Evolutionary conservation across 1,139 yeast species (phyloP), one percentile per base, ranked within the genome.

Genomic region (Sugiyamaella grinbergsii): DNA sequence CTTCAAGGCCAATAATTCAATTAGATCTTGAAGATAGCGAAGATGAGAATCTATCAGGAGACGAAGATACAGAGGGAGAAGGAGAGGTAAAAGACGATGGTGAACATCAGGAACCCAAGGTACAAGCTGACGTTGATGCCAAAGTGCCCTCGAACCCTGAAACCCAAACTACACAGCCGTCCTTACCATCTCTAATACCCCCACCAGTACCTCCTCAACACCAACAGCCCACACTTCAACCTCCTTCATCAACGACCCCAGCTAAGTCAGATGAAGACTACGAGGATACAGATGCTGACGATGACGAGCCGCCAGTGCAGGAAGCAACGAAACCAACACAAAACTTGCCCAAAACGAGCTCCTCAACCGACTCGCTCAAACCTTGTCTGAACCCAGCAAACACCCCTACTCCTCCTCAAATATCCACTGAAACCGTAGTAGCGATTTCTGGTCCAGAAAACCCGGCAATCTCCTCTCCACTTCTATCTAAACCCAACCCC

Each of bases 241-340:
- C 40, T 5, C 44, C 44, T 29, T 13, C 15, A 19, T 18, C 40
- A 29, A 16, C 31, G 13, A 11, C 15, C 23, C 23, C 23, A 38
- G 18, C 36, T 24, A 41, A 32, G 11, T 39, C 49, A 20, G 75
- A 69, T 5, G 69, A 65, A 15, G 66, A 69, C 16, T 68, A 70
- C 47, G 75, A 71, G 39, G 76, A 62, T 26, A 51, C 56, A 13
- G 58, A 54, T 26, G 62, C 60, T n/a, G 51, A 49, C 7, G 49
- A 36, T 6, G 34, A 28, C 28, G 23, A 59, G 55, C 31, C 60
- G 49, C 44, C 51, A 40, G 39, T 51, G 26, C 54, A 52, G 46
- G 42, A 42, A 42, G 29, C 52, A 50, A 45, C 45, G 45, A 43
- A 42, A 40, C 42, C 42, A 44, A 36, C 46, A 37, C 24, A 36